Evolutionary conservation across 805 yeast genomes (phyloP).

Genomic region (Millerozyma miso): DNA sequence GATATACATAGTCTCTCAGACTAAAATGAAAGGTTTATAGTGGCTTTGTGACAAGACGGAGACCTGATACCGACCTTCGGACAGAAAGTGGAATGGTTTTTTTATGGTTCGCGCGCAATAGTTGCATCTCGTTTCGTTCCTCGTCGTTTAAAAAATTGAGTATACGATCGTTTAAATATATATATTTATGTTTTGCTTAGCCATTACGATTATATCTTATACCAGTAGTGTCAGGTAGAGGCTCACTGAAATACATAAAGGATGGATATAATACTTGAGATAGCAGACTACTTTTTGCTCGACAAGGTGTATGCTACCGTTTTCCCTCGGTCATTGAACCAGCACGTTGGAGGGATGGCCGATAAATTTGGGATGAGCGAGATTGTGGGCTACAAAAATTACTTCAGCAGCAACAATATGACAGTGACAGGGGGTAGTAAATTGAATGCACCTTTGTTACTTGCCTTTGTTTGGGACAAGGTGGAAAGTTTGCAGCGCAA

Average conservation of each 20-base stretch:
- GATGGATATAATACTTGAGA: slow-evolving; percentile 92
- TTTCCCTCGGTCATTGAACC: slow-evolving; percentile 27
- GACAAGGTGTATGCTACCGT: slow-evolving; percentile 71
- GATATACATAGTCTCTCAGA: too few relatives aligned
- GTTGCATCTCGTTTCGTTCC: background rate
- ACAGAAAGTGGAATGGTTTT: background rate
- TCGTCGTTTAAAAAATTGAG: background rate
- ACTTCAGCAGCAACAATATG: slow-evolving; percentile 6
- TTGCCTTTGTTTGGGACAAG: slow-evolving; percentile 11
- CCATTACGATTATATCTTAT: background rate
- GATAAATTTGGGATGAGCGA: slow-evolving; percentile 5
- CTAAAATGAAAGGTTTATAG: too few relatives aligned
- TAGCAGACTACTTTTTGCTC: slow-evolving; percentile 64
- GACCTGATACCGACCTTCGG: background rate
- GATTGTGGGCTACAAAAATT: slow-evolving; percentile 4
- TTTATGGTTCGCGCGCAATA: background rate
- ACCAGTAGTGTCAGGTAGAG: background rate
- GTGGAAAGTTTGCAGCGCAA: slow-evolving; percentile 23
- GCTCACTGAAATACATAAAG: background rate
- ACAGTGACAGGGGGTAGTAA: slow-evolving; percentile 8
- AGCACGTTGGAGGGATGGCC: slow-evolving; percentile 13
- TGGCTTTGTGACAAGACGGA: too few relatives aligned
- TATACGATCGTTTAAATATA: background rate
- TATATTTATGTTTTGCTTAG: background rate
- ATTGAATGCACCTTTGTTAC: slow-evolving; percentile 8